phyloP scores from a whole-genome alignment of 306 rosid species.

The Geum urbanum region DNA sequence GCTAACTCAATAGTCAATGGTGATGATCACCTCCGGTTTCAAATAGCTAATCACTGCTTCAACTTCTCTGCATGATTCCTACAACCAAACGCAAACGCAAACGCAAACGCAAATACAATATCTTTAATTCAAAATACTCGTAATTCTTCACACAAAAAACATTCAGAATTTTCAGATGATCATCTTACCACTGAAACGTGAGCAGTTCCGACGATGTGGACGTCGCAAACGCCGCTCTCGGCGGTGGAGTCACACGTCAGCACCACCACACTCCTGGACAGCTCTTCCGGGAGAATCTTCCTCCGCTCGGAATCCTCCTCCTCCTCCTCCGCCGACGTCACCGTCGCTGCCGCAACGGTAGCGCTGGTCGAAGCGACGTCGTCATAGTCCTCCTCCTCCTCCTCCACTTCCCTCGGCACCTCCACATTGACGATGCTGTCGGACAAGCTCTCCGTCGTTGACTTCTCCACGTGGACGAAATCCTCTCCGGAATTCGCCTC shows the following conservation, averaged over 20 bases:
- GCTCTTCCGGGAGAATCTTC: constrained; percentile 61
- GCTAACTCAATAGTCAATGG: background rate
- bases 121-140: background rate
- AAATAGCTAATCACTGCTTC: constrained; percentile 61
- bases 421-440: constrained; percentile 74
- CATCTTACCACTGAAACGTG: constrained; percentile 73
- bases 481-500: constrained; percentile 44
- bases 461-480: constrained; percentile 67
- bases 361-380: constrained; percentile 15
- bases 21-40: constrained; percentile 71
- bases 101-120: constrained; percentile 18
- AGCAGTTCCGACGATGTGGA: constrained; percentile 82
- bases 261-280: constrained; percentile 53
- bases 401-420: constrained; percentile 28
- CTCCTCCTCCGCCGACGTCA: constrained; percentile 10
- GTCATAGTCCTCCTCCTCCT: constrained; percentile 15
- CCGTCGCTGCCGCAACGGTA: background rate
- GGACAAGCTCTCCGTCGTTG: constrained; percentile 48
- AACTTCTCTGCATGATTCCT: constrained; percentile 88
- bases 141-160: background rate
- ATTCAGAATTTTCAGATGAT: background rate
- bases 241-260: constrained; percentile 75
- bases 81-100: constrained; percentile 28
- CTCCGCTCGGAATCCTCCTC: constrained; percentile 30
- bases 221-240: constrained; percentile 66